Base-by-base conservation (phyloP, 805 yeast species). In the Ogataea glucozyma region DNA sequence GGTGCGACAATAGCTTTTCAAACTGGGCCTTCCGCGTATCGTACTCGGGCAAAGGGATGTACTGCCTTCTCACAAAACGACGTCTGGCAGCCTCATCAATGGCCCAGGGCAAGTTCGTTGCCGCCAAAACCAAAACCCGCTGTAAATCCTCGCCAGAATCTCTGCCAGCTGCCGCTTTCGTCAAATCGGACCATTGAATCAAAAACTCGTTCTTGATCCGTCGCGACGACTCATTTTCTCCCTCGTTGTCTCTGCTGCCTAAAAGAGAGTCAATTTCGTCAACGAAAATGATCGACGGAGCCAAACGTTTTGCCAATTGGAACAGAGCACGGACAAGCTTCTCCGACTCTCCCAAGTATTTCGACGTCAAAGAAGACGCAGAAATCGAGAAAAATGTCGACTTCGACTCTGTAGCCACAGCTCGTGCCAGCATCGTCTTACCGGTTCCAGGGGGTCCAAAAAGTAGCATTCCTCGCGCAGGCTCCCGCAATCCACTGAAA, bases 401-500 rank as follows among this genome's bases (percentile, higher is more conserved):
- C 46, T 85, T 83, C 6, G 96, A 85, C 67, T 93, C 98, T 2
- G 95, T 87, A 2, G 97, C 98, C 3, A 93, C 97, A 0, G 98
- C 96, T 50, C 96, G 73, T 0, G 97, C 97, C 52, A 91, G 75
- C 98, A 91, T 90, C 1, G 97, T 90, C 60, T 93, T 91, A 43
- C 98, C 98, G 0, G 98, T 91, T n/a, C 99, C 99, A 0, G 98
- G 97, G 2, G 99, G 98, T 0, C 99, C 99, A 69, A 89, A 91
- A 31, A 91, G 66, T 16, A 91, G 71, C 95, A 93, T 88, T n/a
- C 98, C 98, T 45, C 95, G 70, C 0, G 95, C 90, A 0, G 98
- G 98, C 66, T 90, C 97, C 53, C 97, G 73, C 40, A 91, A 68
- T 0, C 97, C 98, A 46, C 79, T 77, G 61, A 91, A 93, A 44